These are phyloP conservation scores for Crithidia thermophila DNA, from an alignment of 208 protist genomes.

Conservation along the genomic window DNA sequence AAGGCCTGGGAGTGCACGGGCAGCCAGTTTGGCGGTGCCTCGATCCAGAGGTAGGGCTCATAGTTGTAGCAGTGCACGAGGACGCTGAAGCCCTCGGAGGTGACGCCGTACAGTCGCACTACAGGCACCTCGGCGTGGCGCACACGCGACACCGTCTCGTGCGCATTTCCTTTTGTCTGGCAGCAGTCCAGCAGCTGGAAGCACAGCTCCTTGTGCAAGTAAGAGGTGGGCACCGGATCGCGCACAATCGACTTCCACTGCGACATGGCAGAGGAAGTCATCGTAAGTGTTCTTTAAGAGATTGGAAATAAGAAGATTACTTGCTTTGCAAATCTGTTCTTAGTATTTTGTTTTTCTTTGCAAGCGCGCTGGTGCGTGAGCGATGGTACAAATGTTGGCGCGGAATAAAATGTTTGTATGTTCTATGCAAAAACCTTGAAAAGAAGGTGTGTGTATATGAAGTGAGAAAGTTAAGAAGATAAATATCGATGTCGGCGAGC, in stretches of 20 bases:
- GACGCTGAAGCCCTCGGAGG: conserved; percentile 90
- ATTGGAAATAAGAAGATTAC: not conserved
- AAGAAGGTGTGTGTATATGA: too few species aligned
- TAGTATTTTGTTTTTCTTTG: not conserved
- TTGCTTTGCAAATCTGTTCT: too few species aligned
- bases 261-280: conserved; percentile 17
- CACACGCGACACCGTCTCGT: conserved; percentile 69
- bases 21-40: conserved; percentile 80
- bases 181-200: conserved; percentile 91
- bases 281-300: conserved; percentile 1
- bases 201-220: conserved; percentile 63
- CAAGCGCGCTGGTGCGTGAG: not conserved
- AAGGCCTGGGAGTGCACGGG: conserved; percentile 76
- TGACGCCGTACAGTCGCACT: conserved; percentile 95
- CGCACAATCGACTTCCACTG: conserved; percentile 47
- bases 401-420: too few species aligned
- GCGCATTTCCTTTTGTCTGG: conserved; percentile 77
- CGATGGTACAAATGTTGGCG: too few species aligned
- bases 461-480: too few species aligned
- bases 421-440: not conserved
- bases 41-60: conserved; percentile 97
- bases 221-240: conserved; percentile 26
- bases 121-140: conserved; percentile 82
- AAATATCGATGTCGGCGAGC: too few species aligned
- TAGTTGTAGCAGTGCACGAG: conserved; percentile 95